phyloP scores from a whole-genome alignment of 257 asterid genomes.

The Eustoma russellianum region DNA sequence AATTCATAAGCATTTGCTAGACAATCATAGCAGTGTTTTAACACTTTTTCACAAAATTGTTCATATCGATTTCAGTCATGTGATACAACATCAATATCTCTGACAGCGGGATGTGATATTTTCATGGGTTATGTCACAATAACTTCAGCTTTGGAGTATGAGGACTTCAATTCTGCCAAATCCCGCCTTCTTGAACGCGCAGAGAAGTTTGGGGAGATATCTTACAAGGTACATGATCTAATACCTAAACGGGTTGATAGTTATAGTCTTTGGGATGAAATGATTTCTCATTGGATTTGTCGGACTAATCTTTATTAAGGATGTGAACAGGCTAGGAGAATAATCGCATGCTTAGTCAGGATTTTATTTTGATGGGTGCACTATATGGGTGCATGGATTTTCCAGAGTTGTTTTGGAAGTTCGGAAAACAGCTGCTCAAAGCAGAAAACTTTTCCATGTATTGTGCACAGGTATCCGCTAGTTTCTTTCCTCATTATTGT shows the following conservation, averaged over 20 bases:
- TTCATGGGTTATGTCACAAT: slow-evolving; percentile 91
- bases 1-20: too few species aligned
- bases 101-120: slow-evolving; percentile 89
- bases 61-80: slow-evolving; percentile 47
- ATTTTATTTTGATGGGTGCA: slow-evolving; percentile 88
- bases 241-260: background rate
- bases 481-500: background rate
- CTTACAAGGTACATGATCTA: slow-evolving; percentile 46
- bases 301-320: background rate
- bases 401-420: slow-evolving; percentile 83
- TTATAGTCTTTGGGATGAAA: background rate
- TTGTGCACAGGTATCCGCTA: slow-evolving; percentile 64
- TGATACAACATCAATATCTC: slow-evolving; percentile 93
- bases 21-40: too few species aligned
- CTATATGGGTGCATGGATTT: slow-evolving; percentile 93
- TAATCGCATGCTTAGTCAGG: slow-evolving; percentile 88
- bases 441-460: slow-evolving; percentile 62
- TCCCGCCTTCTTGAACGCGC: slow-evolving; percentile 87
- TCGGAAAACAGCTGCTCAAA: slow-evolving; percentile 67
- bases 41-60: too few species aligned
- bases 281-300: background rate
- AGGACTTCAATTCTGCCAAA: slow-evolving; percentile 78
- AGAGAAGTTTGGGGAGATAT: slow-evolving; percentile 92
- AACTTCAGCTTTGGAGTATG: slow-evolving; percentile 83
- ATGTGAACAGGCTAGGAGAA: slow-evolving; percentile 60